A percentile compares a stretch with the other conserved stretches of the same genome.
Evolutionary conservation across 2,329 filamentous ascomycete species (phyloP).

Genomic region (Epichloe sp.): DNA sequence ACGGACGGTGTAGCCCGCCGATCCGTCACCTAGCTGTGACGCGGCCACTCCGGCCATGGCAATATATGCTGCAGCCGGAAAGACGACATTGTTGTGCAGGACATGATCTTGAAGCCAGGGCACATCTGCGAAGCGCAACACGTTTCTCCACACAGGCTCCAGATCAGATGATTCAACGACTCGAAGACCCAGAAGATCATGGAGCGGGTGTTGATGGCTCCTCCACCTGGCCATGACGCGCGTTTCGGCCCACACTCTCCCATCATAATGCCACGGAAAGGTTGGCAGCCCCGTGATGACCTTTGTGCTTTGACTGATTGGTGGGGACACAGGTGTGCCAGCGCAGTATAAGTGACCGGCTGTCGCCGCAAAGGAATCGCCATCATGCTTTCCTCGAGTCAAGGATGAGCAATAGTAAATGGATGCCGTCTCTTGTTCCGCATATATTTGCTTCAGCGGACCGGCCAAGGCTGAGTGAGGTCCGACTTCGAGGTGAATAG

Average conservation of each 20-base stretch:
- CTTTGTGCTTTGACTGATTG: too few relatives aligned
- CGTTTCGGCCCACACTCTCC: not conserved
- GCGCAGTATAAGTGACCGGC: not conserved
- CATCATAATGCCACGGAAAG: not conserved
- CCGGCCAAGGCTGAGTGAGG: not conserved
- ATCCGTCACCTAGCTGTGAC: not conserved
- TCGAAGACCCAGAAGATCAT: not conserved
- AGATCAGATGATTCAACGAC: not conserved
- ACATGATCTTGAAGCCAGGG: not conserved
- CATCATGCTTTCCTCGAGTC: not conserved
- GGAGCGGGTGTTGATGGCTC: not conserved
- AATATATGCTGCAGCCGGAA: not conserved
- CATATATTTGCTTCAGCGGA: not conserved
- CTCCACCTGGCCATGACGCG: not conserved
- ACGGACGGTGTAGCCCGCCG: not conserved
- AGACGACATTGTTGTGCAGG: not conserved
- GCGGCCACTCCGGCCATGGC: not conserved
- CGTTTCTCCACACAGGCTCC: not conserved
- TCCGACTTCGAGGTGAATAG: not conserved
- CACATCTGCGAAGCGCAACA: not conserved
- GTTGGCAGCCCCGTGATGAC: not conserved
- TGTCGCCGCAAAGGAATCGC: not conserved
- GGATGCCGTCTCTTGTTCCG: not conserved
- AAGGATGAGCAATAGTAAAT: not conserved
- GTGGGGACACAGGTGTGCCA: too few relatives aligned